These are phyloP conservation scores for Breviolum minutum DNA, from an alignment of 73 alveolate species.

Conservation along the genomic window DNA sequence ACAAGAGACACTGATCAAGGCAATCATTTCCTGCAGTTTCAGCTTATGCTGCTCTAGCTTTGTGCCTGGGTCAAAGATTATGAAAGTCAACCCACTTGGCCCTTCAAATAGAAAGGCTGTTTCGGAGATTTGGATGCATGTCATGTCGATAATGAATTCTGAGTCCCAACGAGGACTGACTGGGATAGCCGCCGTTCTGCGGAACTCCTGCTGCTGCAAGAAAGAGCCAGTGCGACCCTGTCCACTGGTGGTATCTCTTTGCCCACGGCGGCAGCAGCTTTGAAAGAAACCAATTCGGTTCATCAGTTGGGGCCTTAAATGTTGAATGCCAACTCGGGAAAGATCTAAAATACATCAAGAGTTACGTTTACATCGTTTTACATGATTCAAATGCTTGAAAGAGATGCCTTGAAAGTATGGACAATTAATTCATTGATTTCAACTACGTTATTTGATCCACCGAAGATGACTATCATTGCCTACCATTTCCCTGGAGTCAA, in stretches of 20 bases:
- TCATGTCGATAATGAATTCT: not conserved
- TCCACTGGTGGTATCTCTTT: not conserved
- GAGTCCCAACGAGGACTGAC: constrained; percentile 3
- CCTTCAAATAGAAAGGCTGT: not conserved
- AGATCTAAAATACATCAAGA: no score
- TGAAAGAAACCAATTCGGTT: not conserved
- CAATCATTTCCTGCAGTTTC: not conserved
- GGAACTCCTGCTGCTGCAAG: constrained; percentile 13
- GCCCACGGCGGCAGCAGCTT: constrained; percentile 27
- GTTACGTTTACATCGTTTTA: not conserved
- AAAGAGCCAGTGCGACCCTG: not conserved
- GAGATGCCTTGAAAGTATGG: no score
- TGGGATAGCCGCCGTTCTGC: constrained; percentile 62
- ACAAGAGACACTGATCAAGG: not conserved
- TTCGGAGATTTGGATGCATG: not conserved
- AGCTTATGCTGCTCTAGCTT: constrained; percentile 25
- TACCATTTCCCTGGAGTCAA: no score
- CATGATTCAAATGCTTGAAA: no score
- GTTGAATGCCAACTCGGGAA: no score
- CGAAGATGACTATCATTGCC: no score
- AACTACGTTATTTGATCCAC: no score
- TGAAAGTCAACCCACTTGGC: no score
- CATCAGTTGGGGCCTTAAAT: not conserved
- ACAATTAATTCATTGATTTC: no score
- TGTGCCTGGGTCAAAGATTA: not conserved